These are phyloP conservation scores for Colletotrichum sp. DNA, from an alignment of 2,329 filamentous ascomycete genomes.

Conservation along the genomic window DNA sequence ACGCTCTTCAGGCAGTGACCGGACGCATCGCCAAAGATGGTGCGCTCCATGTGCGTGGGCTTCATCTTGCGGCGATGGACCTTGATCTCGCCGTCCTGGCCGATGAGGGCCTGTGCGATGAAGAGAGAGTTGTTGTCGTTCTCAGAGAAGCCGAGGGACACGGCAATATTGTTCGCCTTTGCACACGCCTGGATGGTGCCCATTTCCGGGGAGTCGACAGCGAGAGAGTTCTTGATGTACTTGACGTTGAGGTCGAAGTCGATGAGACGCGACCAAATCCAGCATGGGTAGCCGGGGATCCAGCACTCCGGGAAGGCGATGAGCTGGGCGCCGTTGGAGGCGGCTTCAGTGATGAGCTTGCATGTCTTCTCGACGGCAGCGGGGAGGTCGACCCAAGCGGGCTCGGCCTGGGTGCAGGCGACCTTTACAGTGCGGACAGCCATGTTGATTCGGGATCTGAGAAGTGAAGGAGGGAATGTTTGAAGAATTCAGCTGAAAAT, in stretches of 20 bases:
- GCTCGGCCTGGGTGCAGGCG: slow-evolving; percentile 62
- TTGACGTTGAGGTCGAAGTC: slow-evolving; percentile 27
- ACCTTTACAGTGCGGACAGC: slow-evolving; percentile 31
- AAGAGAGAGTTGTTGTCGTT: slow-evolving; percentile 49
- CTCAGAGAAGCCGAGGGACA: slow-evolving; percentile 56
- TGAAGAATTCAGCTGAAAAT: not conserved
- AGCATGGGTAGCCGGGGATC: slow-evolving; percentile 60
- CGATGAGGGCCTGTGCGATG: slow-evolving; percentile 51
- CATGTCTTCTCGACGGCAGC: slow-evolving; percentile 61
- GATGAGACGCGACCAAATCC: slow-evolving; percentile 39
- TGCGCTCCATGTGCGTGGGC: slow-evolving; percentile 57
- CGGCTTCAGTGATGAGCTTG: slow-evolving; percentile 60
- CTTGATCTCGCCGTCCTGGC: slow-evolving; percentile 41
- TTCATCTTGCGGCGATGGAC: slow-evolving; percentile 54
- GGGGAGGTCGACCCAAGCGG: slow-evolving; percentile 64
- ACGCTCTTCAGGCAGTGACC: slow-evolving; percentile 42
- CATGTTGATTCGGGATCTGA: not conserved
- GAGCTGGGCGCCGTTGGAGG: slow-evolving; percentile 56
- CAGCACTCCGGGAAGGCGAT: slow-evolving; percentile 60
- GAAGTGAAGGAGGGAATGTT: not conserved
- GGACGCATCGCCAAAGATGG: slow-evolving; percentile 35
- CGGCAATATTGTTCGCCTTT: slow-evolving; percentile 46
- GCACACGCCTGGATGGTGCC: slow-evolving; percentile 42
- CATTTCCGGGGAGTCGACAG: slow-evolving; percentile 48
- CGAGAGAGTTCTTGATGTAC: slow-evolving; percentile 47